These are phyloP conservation scores for Acer campestre DNA, from an alignment of 345 rosid species.

Conservation along the genomic window DNA sequence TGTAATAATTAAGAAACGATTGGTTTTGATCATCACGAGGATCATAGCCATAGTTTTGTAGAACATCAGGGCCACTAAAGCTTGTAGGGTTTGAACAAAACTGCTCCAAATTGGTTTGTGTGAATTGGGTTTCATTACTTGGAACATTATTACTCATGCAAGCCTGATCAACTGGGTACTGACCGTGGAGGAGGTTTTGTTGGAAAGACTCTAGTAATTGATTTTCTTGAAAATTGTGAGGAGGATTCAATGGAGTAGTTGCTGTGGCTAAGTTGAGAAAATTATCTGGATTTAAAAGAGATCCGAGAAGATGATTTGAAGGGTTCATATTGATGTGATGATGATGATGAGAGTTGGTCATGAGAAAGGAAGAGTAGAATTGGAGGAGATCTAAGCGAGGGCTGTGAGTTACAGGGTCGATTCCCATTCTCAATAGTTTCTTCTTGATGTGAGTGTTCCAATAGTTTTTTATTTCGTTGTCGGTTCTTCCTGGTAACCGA, in stretches of 20 bases:
- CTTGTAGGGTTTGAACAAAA: slow-evolving; percentile 19
- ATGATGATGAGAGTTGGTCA: slow-evolving; percentile 23
- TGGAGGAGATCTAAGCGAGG: slow-evolving; percentile 72
- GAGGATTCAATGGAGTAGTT: slow-evolving; percentile 6
- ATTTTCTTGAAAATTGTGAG: not conserved
- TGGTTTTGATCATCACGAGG: slow-evolving; percentile 1
- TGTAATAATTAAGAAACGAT: not conserved
- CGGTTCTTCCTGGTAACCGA: slow-evolving; percentile 83
- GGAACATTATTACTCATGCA: too few species aligned
- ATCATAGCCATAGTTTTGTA: slow-evolving; percentile 14
- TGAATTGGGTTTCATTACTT: slow-evolving; percentile 12
- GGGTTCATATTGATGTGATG: slow-evolving; percentile 18
- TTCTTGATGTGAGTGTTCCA: slow-evolving; percentile 93
- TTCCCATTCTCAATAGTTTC: slow-evolving; percentile 71
- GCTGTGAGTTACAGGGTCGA: slow-evolving; percentile 80
- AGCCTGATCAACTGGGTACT: slow-evolving; percentile 26
- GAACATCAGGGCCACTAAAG: slow-evolving; percentile 9
- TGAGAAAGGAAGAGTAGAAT: slow-evolving; percentile 43
- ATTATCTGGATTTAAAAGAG: slow-evolving; percentile 25
- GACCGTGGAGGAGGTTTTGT: slow-evolving; percentile 25
- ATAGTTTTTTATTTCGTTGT: slow-evolving; percentile 83
- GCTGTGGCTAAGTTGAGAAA: slow-evolving; percentile 29
- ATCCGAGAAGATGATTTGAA: slow-evolving; percentile 33
- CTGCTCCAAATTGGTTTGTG: slow-evolving; percentile 28
- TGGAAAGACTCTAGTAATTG: not conserved